Percentiles rank a stretch among this genome's conserved stretches.
phyloP scores from a whole-genome alignment of 106 monocot genomes.

The Dioscorea zingiberensis region DNA sequence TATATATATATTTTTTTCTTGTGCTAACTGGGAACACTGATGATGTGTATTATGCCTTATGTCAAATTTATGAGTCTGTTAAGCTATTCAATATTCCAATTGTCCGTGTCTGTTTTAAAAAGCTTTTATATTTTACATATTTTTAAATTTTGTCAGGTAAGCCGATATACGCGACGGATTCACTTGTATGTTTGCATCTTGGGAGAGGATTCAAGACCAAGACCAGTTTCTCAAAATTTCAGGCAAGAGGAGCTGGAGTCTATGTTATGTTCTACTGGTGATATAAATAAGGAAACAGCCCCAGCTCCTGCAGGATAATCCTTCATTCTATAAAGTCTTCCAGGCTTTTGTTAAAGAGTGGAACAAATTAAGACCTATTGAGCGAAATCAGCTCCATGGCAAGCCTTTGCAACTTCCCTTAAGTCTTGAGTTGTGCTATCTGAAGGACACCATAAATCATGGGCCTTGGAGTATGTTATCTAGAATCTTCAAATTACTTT shows the following conservation, averaged over 20 bases:
- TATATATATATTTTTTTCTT: no score
- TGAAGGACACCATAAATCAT: slow-evolving; percentile 76
- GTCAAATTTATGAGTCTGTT: no score
- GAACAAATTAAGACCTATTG: slow-evolving; percentile 76
- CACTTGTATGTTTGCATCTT: slow-evolving; percentile 79
- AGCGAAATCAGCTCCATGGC: slow-evolving; percentile 73
- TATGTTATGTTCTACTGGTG: slow-evolving; percentile 15
- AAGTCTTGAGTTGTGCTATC: slow-evolving; percentile 68
- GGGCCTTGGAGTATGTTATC: slow-evolving; percentile 44
- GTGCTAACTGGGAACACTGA: no score
- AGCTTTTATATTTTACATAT: no score
- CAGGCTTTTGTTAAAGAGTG: slow-evolving; percentile 69
- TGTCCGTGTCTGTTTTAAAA: no score
- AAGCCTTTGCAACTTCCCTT: slow-evolving; percentile 94
- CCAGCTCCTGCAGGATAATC: slow-evolving; percentile 37
- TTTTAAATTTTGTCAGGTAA: slow-evolving; percentile 45
- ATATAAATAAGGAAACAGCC: slow-evolving; percentile 14
- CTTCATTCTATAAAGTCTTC: slow-evolving; percentile 40
- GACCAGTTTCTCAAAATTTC: slow-evolving; percentile 78
- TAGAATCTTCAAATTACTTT: not conserved
- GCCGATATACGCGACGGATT: slow-evolving; percentile 75
- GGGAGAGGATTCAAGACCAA: slow-evolving; percentile 65
- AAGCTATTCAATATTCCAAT: no score
- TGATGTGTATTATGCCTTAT: no score
- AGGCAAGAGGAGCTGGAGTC: slow-evolving; percentile 71